A percentile compares a stretch with the other conserved stretches of the same genome.
Conservation (phyloP, 202 grass and related monocot species). For the Miscanthus sacchariflorus region DNA sequence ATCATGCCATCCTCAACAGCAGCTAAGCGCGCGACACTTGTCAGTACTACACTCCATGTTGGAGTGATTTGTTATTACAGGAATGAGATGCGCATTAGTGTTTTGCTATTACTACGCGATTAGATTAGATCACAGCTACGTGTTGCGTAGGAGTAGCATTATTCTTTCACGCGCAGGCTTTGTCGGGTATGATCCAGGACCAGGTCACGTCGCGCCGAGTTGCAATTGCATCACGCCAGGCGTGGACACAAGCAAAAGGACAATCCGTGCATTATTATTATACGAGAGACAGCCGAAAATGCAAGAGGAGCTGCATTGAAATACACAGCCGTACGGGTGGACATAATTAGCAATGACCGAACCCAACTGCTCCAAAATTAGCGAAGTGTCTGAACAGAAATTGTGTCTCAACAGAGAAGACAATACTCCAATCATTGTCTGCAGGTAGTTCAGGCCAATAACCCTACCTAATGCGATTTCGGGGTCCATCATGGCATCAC, state of each 20-base stretch:
- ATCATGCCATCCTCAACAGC: too few species aligned
- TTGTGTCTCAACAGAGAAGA: background rate
- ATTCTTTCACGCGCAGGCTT: background rate
- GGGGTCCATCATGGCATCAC: background rate
- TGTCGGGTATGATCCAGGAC: conserved; percentile 1
- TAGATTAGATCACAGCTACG: background rate
- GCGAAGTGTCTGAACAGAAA: background rate
- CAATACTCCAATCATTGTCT: background rate
- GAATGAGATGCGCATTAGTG: background rate
- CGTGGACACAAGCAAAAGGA: background rate
- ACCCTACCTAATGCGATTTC: background rate
- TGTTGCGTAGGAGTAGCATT: background rate
- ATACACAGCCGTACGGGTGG: too few species aligned
- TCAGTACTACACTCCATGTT: too few species aligned
- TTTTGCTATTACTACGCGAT: background rate
- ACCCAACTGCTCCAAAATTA: too few species aligned
- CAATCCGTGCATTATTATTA: background rate
- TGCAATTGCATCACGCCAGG: background rate
- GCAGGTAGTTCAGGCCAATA: background rate
- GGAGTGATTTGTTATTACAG: background rate
- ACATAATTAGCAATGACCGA: too few species aligned
- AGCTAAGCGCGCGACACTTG: background rate
- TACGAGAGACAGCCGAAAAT: background rate
- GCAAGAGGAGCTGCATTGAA: background rate
- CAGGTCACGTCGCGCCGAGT: background rate